Base-by-base conservation (phyloP, 1,284 basidiomycete genomes). In the Apiotrichum brassicae region DNA sequence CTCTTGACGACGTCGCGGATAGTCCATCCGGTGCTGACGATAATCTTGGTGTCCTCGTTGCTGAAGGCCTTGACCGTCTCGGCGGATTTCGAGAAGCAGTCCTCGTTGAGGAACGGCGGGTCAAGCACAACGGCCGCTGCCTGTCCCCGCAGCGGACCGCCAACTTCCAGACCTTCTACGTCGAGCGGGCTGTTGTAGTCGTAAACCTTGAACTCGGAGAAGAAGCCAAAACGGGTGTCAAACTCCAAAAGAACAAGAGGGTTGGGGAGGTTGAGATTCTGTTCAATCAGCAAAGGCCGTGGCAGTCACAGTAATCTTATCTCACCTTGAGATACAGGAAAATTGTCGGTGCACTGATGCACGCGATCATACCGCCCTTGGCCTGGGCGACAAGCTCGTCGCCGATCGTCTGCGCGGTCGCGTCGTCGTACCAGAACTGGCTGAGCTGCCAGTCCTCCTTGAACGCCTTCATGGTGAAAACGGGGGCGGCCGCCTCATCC, bases 351-450 rank as follows among this genome's bases (percentile, higher is more conserved):
- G 38, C 40, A 18, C 47, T 49, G 35, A 53, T 41, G 34, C 33
- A 32, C 12, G 40, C 47, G 22, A 53, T 45, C 20, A 40, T 16
- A 8, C 51, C 51, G 26, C 46, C 51, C 12, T 30, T 32, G 24
- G 51, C 51, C 25, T 35, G 43, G 3, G 6, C 13, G 11, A 48
- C 34, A 7, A 28, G n/a, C 43, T 53, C 51, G 14, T 41, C 35
- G 8, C 43, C 51, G 13, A 53, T 22, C 26, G 25, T 37, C 11
- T 20, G 20, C 2, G 51, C 35, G 6, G 43, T 53, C 4, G 22
- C 22, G 26, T 41, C 51, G 38, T 53, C 51, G 37, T 53, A 48
- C 51, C 51, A 53, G 46, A 53, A 53, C 51, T 53, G 51, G 46
- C 46, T 48, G 42, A 53, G 41, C 18, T 47, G 46, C 51, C 51